Conservation (phyloP, 345 rosid genomes). For the Eucalyptus dawsonii region DNA sequence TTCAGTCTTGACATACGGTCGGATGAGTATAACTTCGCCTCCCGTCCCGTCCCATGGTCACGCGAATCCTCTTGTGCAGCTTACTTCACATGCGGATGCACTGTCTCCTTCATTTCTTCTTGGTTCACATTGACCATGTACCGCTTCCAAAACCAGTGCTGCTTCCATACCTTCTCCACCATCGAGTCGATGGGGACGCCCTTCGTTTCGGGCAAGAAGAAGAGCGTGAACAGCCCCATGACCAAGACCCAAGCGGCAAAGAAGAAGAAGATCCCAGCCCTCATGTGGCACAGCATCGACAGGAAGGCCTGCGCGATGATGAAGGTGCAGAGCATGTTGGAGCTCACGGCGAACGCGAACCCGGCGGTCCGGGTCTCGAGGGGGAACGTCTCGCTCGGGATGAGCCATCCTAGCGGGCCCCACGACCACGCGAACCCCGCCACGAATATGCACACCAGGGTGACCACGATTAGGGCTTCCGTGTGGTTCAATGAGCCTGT, state of each 20-base stretch:
- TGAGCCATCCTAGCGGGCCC: slow-evolving; percentile 6
- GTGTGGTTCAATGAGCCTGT: background rate
- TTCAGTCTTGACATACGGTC: background rate
- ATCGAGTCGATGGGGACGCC: slow-evolving; percentile 51
- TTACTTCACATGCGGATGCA: background rate
- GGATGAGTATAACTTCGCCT: background rate
- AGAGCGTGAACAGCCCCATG: slow-evolving; percentile 51
- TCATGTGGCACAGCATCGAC: background rate
- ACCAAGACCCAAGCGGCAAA: slow-evolving; percentile 50
- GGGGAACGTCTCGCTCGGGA: slow-evolving; percentile 1
- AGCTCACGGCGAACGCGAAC: background rate
- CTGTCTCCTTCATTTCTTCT: background rate
- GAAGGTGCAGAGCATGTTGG: background rate
- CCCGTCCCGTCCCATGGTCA: background rate
- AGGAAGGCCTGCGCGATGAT: slow-evolving; percentile 1
- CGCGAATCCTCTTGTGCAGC: background rate
- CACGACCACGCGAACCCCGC: slow-evolving; percentile 1
- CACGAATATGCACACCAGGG: background rate
- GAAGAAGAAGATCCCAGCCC: background rate
- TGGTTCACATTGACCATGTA: slow-evolving; percentile 4
- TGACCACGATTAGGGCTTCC: background rate
- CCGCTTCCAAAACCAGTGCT: slow-evolving; percentile 28
- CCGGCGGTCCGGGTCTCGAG: background rate
- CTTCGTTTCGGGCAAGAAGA: slow-evolving; percentile 58
- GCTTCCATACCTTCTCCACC: slow-evolving; percentile 48